These are phyloP conservation scores for Pistacia atlantica DNA, from an alignment of 345 rosid genomes.

Conservation along the genomic window DNA sequence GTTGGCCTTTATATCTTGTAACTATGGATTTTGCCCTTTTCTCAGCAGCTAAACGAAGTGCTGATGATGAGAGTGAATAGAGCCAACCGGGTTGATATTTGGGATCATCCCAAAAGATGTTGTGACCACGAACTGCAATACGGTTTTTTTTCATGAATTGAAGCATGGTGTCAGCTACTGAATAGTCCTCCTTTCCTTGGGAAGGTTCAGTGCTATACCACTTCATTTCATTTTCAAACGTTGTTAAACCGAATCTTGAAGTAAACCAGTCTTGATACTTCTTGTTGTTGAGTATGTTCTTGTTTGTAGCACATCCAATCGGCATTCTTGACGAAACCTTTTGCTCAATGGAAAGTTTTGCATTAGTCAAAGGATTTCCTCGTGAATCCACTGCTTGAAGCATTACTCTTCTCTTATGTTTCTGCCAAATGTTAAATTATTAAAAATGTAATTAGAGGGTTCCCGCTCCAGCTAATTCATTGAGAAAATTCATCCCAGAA, in stretches of 20 bases:
- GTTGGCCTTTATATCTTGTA: background rate
- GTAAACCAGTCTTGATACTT: slow-evolving; percentile 75
- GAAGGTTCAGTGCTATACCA: slow-evolving; percentile 66
- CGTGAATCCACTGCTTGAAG: slow-evolving; percentile 47
- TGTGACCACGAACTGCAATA: slow-evolving; percentile 70
- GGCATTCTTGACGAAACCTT: slow-evolving; percentile 44
- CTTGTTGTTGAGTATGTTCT: slow-evolving; percentile 56
- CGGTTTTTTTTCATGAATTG: slow-evolving; percentile 42
- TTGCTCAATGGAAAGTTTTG: slow-evolving; percentile 48
- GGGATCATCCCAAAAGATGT: slow-evolving; percentile 67
- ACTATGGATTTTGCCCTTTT: slow-evolving; percentile 49
- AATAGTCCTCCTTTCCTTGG: slow-evolving; percentile 54
- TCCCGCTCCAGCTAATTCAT: too few species aligned
- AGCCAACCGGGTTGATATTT: slow-evolving; percentile 54
- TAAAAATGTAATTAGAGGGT: too few species aligned
- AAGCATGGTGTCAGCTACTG: slow-evolving; percentile 57
- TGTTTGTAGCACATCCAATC: slow-evolving; percentile 62
- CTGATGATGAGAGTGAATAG: slow-evolving; percentile 27
- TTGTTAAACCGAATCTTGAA: slow-evolving; percentile 58
- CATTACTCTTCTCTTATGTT: slow-evolving; percentile 42
- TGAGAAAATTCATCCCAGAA: too few species aligned
- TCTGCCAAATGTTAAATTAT: slow-evolving; percentile 23
- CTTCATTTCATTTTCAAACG: slow-evolving; percentile 77
- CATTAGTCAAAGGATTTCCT: slow-evolving; percentile 51
- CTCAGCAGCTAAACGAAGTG: slow-evolving; percentile 35